Evolutionary conservation across 768 basidiomycete species (phyloP), one percentile per base, ranked within the genome.

Genomic region (Kwoniella sp.): DNA sequence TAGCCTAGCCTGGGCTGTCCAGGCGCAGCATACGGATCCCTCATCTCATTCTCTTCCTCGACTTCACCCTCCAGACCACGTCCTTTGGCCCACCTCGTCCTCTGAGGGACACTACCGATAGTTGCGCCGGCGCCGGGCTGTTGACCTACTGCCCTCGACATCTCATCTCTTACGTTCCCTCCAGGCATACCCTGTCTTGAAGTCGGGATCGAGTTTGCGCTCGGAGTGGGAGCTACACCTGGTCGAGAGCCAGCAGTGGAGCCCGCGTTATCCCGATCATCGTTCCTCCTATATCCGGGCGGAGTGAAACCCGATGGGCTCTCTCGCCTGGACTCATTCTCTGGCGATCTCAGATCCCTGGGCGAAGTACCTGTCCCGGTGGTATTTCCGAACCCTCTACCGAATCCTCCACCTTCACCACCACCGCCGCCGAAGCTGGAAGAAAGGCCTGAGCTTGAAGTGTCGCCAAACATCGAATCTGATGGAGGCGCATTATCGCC

Each of bases 1-100:
- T 61, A 61, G 17, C 60, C 60, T 23, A 61, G 29, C 45, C 73
- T 56, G 7, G 73, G 73, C n/a, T 68, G 61, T 15, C 71, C 73
- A 26, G 73, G 71, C 15, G 67, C 55, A 52, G 69, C 65, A 58
- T 65, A 75, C n/a, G 69, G 66, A 69, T 75, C 73, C 47, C 73
- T 59, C 73, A 75, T 70, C 58, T 75, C 73, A 28, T 51, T 54
- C 31, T 70, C 69, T 29, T 70, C 69, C 34, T 70, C 72, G 15
- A 73, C 72, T 37, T 73, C 72, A 22, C 72, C 72, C 25, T 55
- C 62, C 52, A 73, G 41, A 23, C 72, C 72, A 45, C 55, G 61
- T n/a, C 72, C 72, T 54, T 73, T 73, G 0, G 63, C 59, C 58
- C 59, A 73, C 37, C 72, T 63, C 26, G 63, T 68, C 55, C 70